Evolutionary conservation across 106 monocot species (phyloP).

Genomic region (Apostasia ramifera): DNA sequence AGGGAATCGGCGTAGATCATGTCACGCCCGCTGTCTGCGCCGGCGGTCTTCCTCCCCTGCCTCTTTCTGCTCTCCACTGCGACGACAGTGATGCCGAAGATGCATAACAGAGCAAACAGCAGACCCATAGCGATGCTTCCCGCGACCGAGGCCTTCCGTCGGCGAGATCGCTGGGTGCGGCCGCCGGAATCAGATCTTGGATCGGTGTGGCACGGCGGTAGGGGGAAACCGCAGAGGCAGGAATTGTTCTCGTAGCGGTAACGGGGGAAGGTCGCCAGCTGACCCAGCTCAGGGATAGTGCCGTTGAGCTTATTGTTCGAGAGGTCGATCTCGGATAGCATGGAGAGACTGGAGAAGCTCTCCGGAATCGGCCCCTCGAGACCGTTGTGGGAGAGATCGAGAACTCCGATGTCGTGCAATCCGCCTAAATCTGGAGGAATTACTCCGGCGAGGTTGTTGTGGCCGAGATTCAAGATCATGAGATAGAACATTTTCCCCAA

Average conservation of each 20-base stretch:
- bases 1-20: constrained; percentile 33
- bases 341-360: constrained; percentile 42
- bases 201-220: constrained; percentile 4
- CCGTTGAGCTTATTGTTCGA: constrained; percentile 83
- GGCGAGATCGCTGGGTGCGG: constrained; percentile 26
- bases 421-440: constrained; percentile 60
- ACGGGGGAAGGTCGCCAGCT: constrained; percentile 57
- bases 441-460: constrained; percentile 54
- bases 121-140: constrained; percentile 52
- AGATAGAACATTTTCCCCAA: constrained; percentile 67
- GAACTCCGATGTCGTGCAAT: constrained; percentile 42
- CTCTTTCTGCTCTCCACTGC: constrained; percentile 46
- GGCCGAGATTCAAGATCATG: constrained; percentile 79
- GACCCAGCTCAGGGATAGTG: constrained; percentile 67
- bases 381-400: constrained; percentile 76
- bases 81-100: constrained; percentile 42
- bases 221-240: constrained; percentile 28
- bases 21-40: constrained; percentile 17
- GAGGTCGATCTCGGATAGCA: constrained; percentile 83
- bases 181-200: not conserved
- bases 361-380: constrained; percentile 68
- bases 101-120: constrained; percentile 56
- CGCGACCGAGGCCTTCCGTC: constrained; percentile 42
- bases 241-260: constrained; percentile 44
- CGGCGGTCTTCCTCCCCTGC: constrained; percentile 24